phyloP scores from a whole-genome alignment of 1,284 basidiomycete genomes.

The Mycosarcoma mackinlayi region DNA sequence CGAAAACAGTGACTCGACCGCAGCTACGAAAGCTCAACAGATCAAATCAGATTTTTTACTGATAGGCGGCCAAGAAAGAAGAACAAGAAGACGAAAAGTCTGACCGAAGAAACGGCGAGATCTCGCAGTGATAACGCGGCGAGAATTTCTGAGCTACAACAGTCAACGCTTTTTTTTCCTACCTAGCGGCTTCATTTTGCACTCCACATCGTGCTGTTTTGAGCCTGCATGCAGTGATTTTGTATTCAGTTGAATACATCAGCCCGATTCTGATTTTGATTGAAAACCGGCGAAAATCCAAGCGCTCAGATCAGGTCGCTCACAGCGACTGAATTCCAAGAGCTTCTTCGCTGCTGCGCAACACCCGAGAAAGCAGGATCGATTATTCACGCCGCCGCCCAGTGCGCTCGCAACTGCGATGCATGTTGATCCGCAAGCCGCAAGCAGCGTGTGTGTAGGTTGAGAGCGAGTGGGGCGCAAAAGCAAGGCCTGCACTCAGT shows the following conservation, averaged over 20 bases:
- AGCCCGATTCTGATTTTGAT: conserved; percentile 5
- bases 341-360: conserved; percentile 18
- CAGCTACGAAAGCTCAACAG: conserved; percentile 18
- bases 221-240: not conserved
- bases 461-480: too few relatives aligned
- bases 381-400: conserved; percentile 18
- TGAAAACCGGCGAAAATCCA: not conserved
- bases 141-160: not conserved
- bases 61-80: conserved; percentile 10
- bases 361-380: not conserved
- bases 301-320: conserved; percentile 18
- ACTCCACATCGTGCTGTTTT: not conserved
- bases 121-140: conserved; percentile 28
- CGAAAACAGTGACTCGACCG: conserved; percentile 26
- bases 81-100: conserved; percentile 16
- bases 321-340: conserved; percentile 16
- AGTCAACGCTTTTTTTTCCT: not conserved
- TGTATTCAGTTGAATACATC: conserved; percentile 18
- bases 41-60: conserved; percentile 9
- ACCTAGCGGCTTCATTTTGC: not conserved
- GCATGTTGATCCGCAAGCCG: not conserved
- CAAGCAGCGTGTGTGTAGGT: not conserved
- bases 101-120: conserved; percentile 34
- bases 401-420: too few relatives aligned
- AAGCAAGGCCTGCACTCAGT: not conserved